Evolutionary conservation across 345 rosid genomes (phyloP).

Genomic region (Pistacia atlantica): DNA sequence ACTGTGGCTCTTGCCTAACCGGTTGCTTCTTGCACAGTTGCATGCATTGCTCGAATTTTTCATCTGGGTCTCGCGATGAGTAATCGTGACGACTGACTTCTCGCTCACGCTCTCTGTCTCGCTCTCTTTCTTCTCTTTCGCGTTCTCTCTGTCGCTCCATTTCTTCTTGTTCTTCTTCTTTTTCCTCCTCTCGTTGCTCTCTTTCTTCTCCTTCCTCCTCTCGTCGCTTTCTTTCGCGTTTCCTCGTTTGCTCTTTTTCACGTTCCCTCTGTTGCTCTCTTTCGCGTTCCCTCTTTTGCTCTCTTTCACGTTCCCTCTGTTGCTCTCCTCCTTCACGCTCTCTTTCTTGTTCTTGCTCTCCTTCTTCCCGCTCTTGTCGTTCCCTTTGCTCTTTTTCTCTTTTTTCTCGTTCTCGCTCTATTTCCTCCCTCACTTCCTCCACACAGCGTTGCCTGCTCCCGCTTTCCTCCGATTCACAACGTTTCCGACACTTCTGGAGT

Average conservation of each 20-base stretch:
- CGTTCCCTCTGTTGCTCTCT: not conserved
- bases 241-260: not conserved
- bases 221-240: not conserved
- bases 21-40: not conserved
- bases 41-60: not conserved
- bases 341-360: too few species aligned
- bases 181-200: not conserved
- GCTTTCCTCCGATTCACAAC: conserved; percentile 24
- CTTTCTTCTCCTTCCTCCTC: not conserved
- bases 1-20: not conserved
- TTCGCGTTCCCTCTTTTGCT: too few species aligned
- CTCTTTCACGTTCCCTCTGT: too few species aligned
- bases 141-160: not conserved
- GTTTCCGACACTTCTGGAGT: conserved; percentile 34
- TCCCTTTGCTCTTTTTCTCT: not conserved
- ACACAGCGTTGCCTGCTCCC: conserved; percentile 17
- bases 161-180: not conserved
- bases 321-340: too few species aligned
- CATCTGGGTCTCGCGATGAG: not conserved
- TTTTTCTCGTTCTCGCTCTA: not conserved
- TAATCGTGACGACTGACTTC: not conserved
- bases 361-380: not conserved
- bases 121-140: not conserved
- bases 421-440: not conserved
- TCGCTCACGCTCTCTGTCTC: not conserved